phyloP scores from a whole-genome alignment of 345 rosid species.

The Microthlaspi erraticum region DNA sequence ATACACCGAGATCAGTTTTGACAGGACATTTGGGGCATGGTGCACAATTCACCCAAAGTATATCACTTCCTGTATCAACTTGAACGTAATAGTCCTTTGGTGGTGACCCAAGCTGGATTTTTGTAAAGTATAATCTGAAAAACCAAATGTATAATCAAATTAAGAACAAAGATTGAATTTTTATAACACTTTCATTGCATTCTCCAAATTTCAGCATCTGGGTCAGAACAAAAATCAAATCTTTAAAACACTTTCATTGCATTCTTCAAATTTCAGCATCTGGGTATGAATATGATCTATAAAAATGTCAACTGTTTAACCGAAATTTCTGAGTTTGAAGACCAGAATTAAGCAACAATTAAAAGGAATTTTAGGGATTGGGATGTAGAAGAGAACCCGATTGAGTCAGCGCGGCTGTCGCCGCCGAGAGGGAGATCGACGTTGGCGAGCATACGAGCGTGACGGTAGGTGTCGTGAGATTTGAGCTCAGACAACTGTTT shows the following conservation, averaged over 20 bases:
- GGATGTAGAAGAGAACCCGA: slow-evolving; percentile 60
- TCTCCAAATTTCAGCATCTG: too few relatives aligned
- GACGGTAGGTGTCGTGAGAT: slow-evolving; percentile 78
- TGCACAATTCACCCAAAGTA: slow-evolving; percentile 89
- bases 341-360: slow-evolving; percentile 27
- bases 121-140: slow-evolving; percentile 77
- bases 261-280: not conserved
- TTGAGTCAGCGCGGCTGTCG: slow-evolving; percentile 66
- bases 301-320: not conserved
- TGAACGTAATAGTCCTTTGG: slow-evolving; percentile 76
- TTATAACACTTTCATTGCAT: not conserved
- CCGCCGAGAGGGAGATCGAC: slow-evolving; percentile 78
- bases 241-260: not conserved
- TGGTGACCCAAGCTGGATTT: slow-evolving; percentile 82
- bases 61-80: slow-evolving; percentile 97
- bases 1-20: slow-evolving; percentile 84
- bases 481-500: slow-evolving; percentile 57
- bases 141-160: slow-evolving; percentile 33
- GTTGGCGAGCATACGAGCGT: slow-evolving; percentile 65
- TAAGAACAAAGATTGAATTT: not conserved
- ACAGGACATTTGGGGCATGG: slow-evolving; percentile 76
- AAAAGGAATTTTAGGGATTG: not conserved
- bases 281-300: not conserved
- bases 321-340: not conserved
- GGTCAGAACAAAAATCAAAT: too few relatives aligned